Percentiles rank a stretch among this genome's conserved stretches.
Conservation (phyloP, 140 eudicot genomes). For the Erigeron philadelphicus region DNA sequence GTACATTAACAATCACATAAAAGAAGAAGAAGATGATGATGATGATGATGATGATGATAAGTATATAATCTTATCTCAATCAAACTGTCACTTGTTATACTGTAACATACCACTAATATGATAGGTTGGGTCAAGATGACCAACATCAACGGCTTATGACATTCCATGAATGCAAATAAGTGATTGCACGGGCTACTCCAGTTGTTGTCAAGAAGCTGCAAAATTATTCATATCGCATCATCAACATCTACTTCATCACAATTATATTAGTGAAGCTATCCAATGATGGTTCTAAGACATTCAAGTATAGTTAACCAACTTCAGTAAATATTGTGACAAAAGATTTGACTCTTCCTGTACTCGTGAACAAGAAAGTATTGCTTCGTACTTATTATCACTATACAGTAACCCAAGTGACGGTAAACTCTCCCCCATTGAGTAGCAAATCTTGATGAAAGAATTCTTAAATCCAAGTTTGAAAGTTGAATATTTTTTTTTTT, state of each 20-base stretch:
- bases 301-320: slow-evolving; percentile 7
- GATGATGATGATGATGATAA: too few relatives aligned
- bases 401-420: slow-evolving; percentile 23
- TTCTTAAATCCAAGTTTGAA: too few relatives aligned
- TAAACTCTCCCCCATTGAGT: slow-evolving; percentile 21
- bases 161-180: slow-evolving; percentile 21
- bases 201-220: slow-evolving; percentile 17
- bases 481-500: too few relatives aligned
- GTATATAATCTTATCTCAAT: too few relatives aligned
- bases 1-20: too few relatives aligned
- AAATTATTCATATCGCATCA: neutral
- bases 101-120: too few relatives aligned
- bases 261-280: neutral
- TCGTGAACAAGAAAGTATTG: slow-evolving; percentile 23
- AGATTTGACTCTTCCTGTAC: slow-evolving; percentile 18
- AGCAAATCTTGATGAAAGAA: slow-evolving; percentile 6
- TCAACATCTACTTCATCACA: too few relatives aligned
- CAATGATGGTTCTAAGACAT: neutral
- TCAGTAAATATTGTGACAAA: slow-evolving; percentile 7
- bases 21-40: too few relatives aligned
- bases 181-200: slow-evolving; percentile 30
- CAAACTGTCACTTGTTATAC: too few relatives aligned
- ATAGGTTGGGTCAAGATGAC: too few relatives aligned
- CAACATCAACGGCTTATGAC: neutral
- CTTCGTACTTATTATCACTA: neutral